A percentile compares a stretch with the other conserved stretches of the same genome.
These are phyloP conservation scores for Clathrus columnatus DNA, from an alignment of 768 basidiomycete species.

Conservation along the genomic window DNA sequence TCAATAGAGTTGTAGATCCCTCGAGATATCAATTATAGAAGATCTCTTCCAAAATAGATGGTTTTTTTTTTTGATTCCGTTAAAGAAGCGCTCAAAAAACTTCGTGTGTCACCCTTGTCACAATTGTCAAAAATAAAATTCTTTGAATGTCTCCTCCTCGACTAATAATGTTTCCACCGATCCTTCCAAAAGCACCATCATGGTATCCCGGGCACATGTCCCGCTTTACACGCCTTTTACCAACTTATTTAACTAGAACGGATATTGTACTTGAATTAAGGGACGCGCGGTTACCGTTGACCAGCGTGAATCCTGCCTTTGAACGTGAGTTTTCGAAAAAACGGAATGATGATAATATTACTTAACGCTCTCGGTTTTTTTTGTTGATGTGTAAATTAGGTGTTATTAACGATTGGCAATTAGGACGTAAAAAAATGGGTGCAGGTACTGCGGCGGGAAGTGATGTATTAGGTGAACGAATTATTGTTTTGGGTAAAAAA, in stretches of 20 bases:
- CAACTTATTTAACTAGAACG: constrained; percentile 66
- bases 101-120: too few relatives aligned
- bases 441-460: constrained; percentile 3
- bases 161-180: constrained; percentile 22
- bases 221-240: constrained; percentile 70
- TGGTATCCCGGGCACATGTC: constrained; percentile 98
- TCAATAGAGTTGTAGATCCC: too few relatives aligned
- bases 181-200: constrained; percentile 68
- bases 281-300: constrained; percentile 87
- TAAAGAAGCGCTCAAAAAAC: too few relatives aligned
- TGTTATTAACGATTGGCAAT: constrained; percentile 7
- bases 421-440: constrained; percentile 4
- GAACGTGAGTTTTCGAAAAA: constrained; percentile 66
- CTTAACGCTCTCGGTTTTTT: too few relatives aligned
- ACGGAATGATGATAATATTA: too few relatives aligned
- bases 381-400: neutral
- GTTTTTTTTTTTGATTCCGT: too few relatives aligned
- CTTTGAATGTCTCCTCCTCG: too few relatives aligned
- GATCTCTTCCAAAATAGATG: too few relatives aligned
- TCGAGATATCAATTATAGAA: too few relatives aligned
- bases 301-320: constrained; percentile 84
- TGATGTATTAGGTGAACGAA: constrained; percentile 54
- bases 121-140: too few relatives aligned
- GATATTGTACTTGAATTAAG: constrained; percentile 92
- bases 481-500: constrained; percentile 88